Evolutionary conservation across 1,284 basidiomycete genomes (phyloP), one percentile per base, ranked within the genome.

Genomic region (Mycosarcoma maydis): DNA sequence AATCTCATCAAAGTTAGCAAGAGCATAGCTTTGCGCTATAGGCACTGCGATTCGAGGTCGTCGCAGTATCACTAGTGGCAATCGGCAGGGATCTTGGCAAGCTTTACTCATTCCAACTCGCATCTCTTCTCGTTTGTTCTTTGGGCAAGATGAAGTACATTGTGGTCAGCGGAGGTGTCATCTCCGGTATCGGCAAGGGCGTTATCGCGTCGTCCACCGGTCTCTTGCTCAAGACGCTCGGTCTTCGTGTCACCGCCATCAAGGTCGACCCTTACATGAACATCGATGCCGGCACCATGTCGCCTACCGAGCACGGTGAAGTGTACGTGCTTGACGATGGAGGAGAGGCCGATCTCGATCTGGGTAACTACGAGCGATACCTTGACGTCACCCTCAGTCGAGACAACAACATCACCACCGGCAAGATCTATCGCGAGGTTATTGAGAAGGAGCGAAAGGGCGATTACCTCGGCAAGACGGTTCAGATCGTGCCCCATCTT

Each of bases 191-290:
- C 65, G 84, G 84, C 23, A 84, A 84, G 75, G 83, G 83, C 40
- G 83, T 83, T 37, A 82, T 84, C 51, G 83, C 95, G 76, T 98
- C 95, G 37, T 98, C 94, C 62, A 98, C 96, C 16, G 95, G 95
- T 68, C 86, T 98, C 47, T 87, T 98, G 50, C 87, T 98, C 82
- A 98, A 98, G 86, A 98, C 92, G 43, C 89, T 90, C 29, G 95
- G 95, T 40, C 86, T 96, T 70, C 95, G 94, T 83, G 95, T 98
- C 78, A 98, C 96, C 2, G 91, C 96, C 23, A 98, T 98, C 86
- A 98, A 98, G 85, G 98, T 98, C 77, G 95, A 98, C 83, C 95
- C 95, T 20, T 98, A 98, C 82, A 98, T 98, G 94, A 98, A 98
- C 85, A 97, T 99, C 78, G 95, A 99, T 87, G 96, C 95, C 32